Conservation (phyloP, 1,284 basidiomycete genomes). For the Microbotryomycetes sp. region DNA sequence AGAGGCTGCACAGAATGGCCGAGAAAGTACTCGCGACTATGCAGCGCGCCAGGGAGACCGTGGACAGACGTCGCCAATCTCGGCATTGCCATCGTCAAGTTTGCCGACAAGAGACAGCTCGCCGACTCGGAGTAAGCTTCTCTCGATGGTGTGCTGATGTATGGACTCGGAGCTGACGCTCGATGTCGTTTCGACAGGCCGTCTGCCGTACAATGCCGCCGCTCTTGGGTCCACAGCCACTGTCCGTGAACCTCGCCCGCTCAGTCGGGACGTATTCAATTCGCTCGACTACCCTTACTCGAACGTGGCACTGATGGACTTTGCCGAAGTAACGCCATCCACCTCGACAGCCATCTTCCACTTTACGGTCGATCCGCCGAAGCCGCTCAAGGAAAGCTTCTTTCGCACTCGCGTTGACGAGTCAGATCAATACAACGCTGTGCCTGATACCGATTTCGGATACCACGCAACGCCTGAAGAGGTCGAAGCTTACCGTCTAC, state of each 20-base stretch:
- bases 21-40: neutral
- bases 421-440: constrained; percentile 8
- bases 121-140: neutral
- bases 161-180: too few relatives aligned
- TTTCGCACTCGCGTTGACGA: constrained; percentile 11
- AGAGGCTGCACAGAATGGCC: neutral
- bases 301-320: neutral
- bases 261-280: neutral
- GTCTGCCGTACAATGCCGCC: neutral
- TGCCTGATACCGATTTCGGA: constrained; percentile 1
- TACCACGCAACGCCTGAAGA: constrained; percentile 11
- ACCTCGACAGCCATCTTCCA: constrained; percentile 11
- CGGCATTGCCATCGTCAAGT: neutral
- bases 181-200: too few relatives aligned
- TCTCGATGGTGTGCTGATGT: too few relatives aligned
- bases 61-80: neutral
- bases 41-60: neutral
- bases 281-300: neutral
- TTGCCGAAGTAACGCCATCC: constrained; percentile 12
- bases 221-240: neutral
- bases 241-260: neutral
- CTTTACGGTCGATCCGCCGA: constrained; percentile 9
- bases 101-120: neutral
- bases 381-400: constrained; percentile 12
- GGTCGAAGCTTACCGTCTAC: neutral